A percentile compares a stretch with the other conserved stretches of the same genome.
Conservation (phyloP, 1,284 basidiomycete genomes). For the Takashimella koratensis region DNA sequence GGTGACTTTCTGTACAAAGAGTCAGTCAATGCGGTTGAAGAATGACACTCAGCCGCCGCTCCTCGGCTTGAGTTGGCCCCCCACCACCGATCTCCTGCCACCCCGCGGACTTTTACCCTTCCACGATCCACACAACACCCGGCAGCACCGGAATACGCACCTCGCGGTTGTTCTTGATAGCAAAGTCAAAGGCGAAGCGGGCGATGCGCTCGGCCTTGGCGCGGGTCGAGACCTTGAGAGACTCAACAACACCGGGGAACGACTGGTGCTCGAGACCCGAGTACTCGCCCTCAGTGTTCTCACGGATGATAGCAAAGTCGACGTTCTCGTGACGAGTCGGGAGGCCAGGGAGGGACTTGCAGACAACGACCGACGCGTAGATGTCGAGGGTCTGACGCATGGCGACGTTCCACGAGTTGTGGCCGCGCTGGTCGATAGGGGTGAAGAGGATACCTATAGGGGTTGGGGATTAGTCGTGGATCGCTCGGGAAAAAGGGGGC, state of each 20-base stretch:
- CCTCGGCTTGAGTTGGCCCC: neutral
- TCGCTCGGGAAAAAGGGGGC: too few relatives aligned
- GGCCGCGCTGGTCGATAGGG: constrained; percentile 90
- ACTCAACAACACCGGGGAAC: constrained; percentile 98
- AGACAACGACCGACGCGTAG: constrained; percentile 95
- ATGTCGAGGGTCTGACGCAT: constrained; percentile 99
- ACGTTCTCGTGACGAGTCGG: constrained; percentile 95
- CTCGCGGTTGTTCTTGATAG: constrained; percentile 97
- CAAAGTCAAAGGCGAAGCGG: constrained; percentile 98
- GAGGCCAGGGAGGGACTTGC: constrained; percentile 97
- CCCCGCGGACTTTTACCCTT: too few relatives aligned
- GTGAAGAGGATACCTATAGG: constrained; percentile 91
- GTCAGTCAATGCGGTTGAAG: too few relatives aligned
- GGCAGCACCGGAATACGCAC: constrained; percentile 50
- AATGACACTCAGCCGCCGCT: too few relatives aligned
- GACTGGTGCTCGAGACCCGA: constrained; percentile 98
- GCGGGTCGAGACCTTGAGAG: constrained; percentile 93
- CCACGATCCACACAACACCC: too few relatives aligned
- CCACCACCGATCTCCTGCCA: too few relatives aligned
- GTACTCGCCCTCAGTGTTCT: constrained; percentile 99
- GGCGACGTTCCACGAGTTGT: constrained; percentile 99
- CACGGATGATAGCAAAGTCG: constrained; percentile 98
- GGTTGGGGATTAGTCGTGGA: too few relatives aligned
- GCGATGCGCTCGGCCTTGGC: constrained; percentile 95
- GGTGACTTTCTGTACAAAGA: constrained; percentile 94